Evolutionary conservation across 306 rosid genomes (phyloP).

Genomic region (Castanea mollissima): DNA sequence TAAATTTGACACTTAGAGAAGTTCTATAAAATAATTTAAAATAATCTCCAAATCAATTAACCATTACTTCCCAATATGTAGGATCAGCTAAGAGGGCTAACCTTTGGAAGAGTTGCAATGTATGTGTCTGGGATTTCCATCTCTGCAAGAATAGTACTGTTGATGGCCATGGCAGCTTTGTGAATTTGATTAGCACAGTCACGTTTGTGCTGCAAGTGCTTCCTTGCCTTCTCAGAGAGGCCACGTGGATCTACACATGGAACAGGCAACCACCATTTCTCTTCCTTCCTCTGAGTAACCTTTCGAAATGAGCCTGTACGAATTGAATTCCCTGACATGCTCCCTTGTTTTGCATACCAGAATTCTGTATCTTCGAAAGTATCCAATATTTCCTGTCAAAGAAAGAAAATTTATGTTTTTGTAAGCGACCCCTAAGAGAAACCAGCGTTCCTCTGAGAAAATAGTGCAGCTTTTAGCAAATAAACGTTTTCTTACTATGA

Average conservation of each 20-base stretch:
- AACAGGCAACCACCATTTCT: constrained; percentile 97
- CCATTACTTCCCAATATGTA: neutral
- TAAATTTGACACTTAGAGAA: too few species aligned
- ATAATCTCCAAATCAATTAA: neutral
- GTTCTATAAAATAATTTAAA: too few species aligned
- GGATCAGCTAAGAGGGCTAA: constrained; percentile 23
- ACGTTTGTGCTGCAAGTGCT: constrained; percentile 67
- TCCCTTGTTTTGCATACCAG: constrained; percentile 90
- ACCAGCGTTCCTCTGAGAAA: neutral
- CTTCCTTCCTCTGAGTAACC: constrained; percentile 72
- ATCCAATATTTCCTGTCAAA: constrained; percentile 74
- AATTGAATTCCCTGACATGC: constrained; percentile 62
- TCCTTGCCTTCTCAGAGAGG: constrained; percentile 66
- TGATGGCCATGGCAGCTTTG: constrained; percentile 97
- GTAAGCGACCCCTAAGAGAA: constrained; percentile 14
- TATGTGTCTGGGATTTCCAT: constrained; percentile 87
- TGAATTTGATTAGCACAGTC: constrained; percentile 87
- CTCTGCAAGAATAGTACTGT: constrained; percentile 81
- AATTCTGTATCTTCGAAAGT: constrained; percentile 78
- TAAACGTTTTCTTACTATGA: constrained; percentile 50
- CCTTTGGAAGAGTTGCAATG: constrained; percentile 86
- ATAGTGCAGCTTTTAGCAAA: neutral
- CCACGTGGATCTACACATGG: constrained; percentile 79
- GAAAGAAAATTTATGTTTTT: neutral
- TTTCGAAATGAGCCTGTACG: constrained; percentile 73